A percentile compares a stretch with the other conserved stretches of the same genome.
Evolutionary conservation across 441 rosid species (phyloP).

Genomic region (Adansonia madagascariensis): DNA sequence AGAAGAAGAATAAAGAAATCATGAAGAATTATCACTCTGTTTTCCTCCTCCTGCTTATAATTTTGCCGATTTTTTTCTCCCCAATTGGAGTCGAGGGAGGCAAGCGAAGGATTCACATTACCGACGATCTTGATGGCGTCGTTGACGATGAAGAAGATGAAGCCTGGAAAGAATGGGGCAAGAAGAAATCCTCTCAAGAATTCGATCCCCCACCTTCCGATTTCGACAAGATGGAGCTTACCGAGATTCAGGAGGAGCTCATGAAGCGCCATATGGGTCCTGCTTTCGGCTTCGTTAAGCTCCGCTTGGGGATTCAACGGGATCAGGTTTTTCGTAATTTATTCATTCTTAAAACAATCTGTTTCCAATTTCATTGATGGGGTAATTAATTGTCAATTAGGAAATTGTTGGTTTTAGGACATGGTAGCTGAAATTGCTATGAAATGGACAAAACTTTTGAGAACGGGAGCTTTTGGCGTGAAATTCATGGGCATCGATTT

Average conservation of each 20-base stretch:
- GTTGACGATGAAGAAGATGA: conserved; percentile 93
- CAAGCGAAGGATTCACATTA: conserved; percentile 64
- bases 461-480: conserved; percentile 71
- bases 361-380: neutral
- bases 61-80: conserved; percentile 28
- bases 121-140: conserved; percentile 84
- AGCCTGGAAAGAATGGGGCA: conserved; percentile 90
- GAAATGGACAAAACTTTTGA: conserved; percentile 74
- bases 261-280: conserved; percentile 64
- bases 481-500: conserved; percentile 73
- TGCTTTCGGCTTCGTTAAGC: conserved; percentile 86
- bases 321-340: conserved; percentile 45
- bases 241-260: conserved; percentile 71
- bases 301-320: conserved; percentile 64
- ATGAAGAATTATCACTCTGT: conserved; percentile 11
- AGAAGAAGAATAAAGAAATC: neutral
- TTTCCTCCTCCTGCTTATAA: conserved; percentile 39
- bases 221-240: conserved; percentile 55
- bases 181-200: conserved; percentile 38
- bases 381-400: neutral
- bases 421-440: conserved; percentile 62
- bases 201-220: conserved; percentile 71
- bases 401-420: conserved; percentile 42
- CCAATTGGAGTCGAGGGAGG: conserved; percentile 46
- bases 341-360: neutral